These are phyloP conservation scores for Chlamydomonas eustigma DNA, from an alignment of 139 green algal species.

Conservation along the genomic window DNA sequence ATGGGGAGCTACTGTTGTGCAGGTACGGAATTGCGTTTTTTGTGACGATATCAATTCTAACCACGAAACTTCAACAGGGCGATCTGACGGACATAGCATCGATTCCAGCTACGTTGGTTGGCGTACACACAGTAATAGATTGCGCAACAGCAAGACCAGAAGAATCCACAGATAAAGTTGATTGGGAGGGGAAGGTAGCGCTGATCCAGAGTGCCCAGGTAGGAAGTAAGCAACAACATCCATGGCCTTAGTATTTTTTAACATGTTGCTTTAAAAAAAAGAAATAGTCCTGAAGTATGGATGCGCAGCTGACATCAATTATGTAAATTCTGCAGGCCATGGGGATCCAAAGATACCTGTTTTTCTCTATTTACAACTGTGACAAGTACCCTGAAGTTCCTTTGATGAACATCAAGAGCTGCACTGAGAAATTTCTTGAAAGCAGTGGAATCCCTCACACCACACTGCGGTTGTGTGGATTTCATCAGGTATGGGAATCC, in stretches of 20 bases:
- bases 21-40: conserved; percentile 33
- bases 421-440: conserved; percentile 91
- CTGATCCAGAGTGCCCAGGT: conserved; percentile 92
- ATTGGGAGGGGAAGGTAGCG: conserved; percentile 98
- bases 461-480: conserved; percentile 89
- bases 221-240: background rate
- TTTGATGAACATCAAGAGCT: conserved; percentile 90
- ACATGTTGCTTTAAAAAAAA: too few species aligned
- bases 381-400: conserved; percentile 90
- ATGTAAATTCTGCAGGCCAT: conserved; percentile 92
- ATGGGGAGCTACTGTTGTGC: conserved; percentile 93
- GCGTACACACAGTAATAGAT: conserved; percentile 94
- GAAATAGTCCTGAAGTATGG: too few species aligned
- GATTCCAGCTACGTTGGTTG: conserved; percentile 93
- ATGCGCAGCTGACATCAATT: too few species aligned
- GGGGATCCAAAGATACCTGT: conserved; percentile 96
- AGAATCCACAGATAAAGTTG: conserved; percentile 84
- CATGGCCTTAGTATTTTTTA: background rate
- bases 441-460: conserved; percentile 86
- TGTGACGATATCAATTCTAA: background rate
- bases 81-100: conserved; percentile 90
- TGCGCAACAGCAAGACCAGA: conserved; percentile 94
- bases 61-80: conserved; percentile 49
- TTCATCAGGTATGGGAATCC: conserved; percentile 89
- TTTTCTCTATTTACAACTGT: conserved; percentile 96